These are phyloP conservation scores for Amphibolis antarctica DNA, from an alignment of 106 monocot genomes.

Conservation along the genomic window DNA sequence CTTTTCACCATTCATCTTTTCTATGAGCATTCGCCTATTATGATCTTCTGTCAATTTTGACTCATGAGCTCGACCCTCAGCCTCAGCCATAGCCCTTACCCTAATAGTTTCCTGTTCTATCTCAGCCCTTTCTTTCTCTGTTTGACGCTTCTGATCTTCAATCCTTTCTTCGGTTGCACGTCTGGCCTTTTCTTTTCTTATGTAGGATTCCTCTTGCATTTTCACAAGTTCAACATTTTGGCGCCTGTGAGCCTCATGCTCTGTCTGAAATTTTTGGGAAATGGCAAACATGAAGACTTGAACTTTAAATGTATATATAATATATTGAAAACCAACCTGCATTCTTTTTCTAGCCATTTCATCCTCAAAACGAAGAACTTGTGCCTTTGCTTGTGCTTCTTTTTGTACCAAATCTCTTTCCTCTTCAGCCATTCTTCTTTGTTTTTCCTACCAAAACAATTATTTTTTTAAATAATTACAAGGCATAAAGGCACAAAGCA, in stretches of 20 bases:
- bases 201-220: slow-evolving; percentile 85
- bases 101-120: slow-evolving; percentile 73
- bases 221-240: slow-evolving; percentile 86
- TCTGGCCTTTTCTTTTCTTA: slow-evolving; percentile 65
- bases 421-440: slow-evolving; percentile 72
- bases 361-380: slow-evolving; percentile 83
- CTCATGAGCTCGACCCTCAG: slow-evolving; percentile 74
- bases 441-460: slow-evolving; percentile 44
- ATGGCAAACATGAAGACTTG: not conserved
- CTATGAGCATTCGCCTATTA: slow-evolving; percentile 63
- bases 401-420: slow-evolving; percentile 62
- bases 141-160: slow-evolving; percentile 59
- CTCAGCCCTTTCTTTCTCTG: slow-evolving; percentile 80
- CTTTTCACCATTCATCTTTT: slow-evolving; percentile 71
- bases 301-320: not conserved
- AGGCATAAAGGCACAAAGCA: not conserved
- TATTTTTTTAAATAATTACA: not conserved
- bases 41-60: slow-evolving; percentile 81
- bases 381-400: slow-evolving; percentile 82
- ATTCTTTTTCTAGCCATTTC: slow-evolving; percentile 92
- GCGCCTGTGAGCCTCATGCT: slow-evolving; percentile 67
- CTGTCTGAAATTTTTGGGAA: slow-evolving; percentile 37
- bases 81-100: slow-evolving; percentile 85
- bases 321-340: slow-evolving; percentile 39
- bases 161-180: slow-evolving; percentile 80